Evolutionary conservation across 208 protist genomes (phyloP).

Genomic region (Trypanosoma lewisi): DNA sequence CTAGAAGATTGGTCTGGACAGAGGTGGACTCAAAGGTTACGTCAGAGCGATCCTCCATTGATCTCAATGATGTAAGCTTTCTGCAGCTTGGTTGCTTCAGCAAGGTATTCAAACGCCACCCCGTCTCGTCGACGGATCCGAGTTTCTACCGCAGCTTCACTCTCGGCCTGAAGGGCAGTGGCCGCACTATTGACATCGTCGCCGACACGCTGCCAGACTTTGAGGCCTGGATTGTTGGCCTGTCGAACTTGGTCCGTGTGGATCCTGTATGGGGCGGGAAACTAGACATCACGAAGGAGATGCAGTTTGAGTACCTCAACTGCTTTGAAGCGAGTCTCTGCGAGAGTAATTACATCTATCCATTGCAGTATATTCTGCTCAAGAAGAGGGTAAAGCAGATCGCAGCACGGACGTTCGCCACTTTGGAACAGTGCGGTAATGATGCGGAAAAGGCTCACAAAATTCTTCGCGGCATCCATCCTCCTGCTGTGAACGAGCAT

Average conservation of each 20-base stretch:
- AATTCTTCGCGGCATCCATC: slow-evolving; percentile 78
- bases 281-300: slow-evolving; percentile 76
- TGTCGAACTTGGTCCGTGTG: slow-evolving; percentile 77
- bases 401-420: slow-evolving; percentile 40
- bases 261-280: slow-evolving; percentile 91
- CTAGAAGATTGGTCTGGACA: slow-evolving; percentile 73
- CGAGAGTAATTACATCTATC: slow-evolving; percentile 86
- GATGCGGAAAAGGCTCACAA: slow-evolving; percentile 63
- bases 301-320: slow-evolving; percentile 62
- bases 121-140: slow-evolving; percentile 46
- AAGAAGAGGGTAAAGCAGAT: slow-evolving; percentile 67
- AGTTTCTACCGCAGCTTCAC: slow-evolving; percentile 89
- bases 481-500: slow-evolving; percentile 70
- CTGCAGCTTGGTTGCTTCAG: slow-evolving; percentile 89
- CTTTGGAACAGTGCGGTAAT: slow-evolving; percentile 63
- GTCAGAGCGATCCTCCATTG: slow-evolving; percentile 54
- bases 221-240: slow-evolving; percentile 91
- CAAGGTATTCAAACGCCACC: slow-evolving; percentile 90
- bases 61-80: slow-evolving; percentile 74
- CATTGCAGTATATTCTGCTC: slow-evolving; percentile 70
- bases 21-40: slow-evolving; percentile 46
- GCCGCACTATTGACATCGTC: slow-evolving; percentile 91
- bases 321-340: slow-evolving; percentile 83
- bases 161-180: slow-evolving; percentile 71
- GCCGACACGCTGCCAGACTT: slow-evolving; percentile 86